These are phyloP conservation scores for Dicorynia guianensis DNA, from an alignment of 306 rosid genomes.

Conservation along the genomic window DNA sequence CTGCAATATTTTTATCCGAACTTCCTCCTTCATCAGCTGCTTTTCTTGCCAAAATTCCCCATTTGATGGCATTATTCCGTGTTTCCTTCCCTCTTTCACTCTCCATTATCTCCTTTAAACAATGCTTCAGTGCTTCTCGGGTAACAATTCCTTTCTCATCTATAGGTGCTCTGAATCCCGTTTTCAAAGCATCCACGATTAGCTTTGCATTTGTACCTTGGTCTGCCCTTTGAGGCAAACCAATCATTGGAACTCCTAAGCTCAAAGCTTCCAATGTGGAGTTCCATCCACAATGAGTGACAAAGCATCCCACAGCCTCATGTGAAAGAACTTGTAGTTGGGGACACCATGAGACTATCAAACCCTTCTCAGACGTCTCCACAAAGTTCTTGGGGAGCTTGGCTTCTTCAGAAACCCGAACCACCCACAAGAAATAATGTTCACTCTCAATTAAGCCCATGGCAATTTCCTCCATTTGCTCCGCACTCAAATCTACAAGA, in stretches of 20 bases:
- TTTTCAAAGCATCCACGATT: neutral
- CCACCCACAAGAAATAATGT: too few relatives aligned
- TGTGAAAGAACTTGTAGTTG: too few relatives aligned
- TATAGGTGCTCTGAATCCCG: neutral
- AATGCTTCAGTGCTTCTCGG: neutral
- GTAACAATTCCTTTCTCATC: neutral
- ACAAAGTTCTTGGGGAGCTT: too few relatives aligned
- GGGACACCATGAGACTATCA: too few relatives aligned
- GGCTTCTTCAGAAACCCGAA: too few relatives aligned
- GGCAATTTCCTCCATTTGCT: neutral
- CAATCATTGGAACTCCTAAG: neutral
- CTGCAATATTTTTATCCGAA: too few relatives aligned
- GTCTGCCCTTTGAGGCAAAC: neutral
- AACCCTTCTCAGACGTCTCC: neutral
- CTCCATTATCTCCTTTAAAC: neutral
- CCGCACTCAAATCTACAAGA: neutral
- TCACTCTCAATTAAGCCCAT: neutral
- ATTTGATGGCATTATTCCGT: neutral
- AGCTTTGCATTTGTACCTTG: neutral
- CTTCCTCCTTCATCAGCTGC: neutral
- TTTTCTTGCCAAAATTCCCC: neutral
- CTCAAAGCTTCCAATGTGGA: neutral
- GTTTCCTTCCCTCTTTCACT: neutral
- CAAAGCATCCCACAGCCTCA: too few relatives aligned
- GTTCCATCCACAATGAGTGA: too few relatives aligned